Evolutionary conservation across 805 yeast genomes (phyloP), one percentile per base, ranked within the genome.

Genomic region (Starmerella asiatica): DNA sequence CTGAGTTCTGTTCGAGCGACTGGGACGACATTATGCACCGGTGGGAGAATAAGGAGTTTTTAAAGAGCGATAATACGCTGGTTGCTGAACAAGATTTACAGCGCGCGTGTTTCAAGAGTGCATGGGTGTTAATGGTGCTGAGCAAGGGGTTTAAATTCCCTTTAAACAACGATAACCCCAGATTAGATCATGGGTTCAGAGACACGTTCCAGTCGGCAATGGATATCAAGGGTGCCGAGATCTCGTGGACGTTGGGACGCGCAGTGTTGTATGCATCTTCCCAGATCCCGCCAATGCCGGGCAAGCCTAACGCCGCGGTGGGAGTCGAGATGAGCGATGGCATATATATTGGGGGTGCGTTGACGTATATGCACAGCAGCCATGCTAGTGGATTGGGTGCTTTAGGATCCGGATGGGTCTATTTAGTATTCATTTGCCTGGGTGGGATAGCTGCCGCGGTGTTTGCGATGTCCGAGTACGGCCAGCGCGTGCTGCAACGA

Each of bases 131-230:
- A 29, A 85, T 80, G 53, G 71, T 91, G 24, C 61, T 91, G 21
- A 95, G 84, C 56, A 94, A 86, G 49, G 98, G 98, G 0, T 88
- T 88, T 56, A 82, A 76, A 19, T 66, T 91, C 28, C 97, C 98
- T 2, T 36, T 55, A 14, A 34, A 38, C 17, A 55, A 57, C 3
- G 48, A 55, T 8, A 56, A 63, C 31, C 50, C 58, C 8, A 50
- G 53, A 1, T 44, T 57, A 1, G 63, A 54, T 12, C 53, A 51
- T 30, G 46, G 52, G 27, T 56, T 53, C 40, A 38, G 53, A 66
- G 56, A 78, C 28, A 78, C 86, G 0, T 85, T 91, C 59, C 84
- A 79, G 58, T 79, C 93, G 44, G 85, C 91, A 0, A 76, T 78
- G 40, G 68, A 76, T 15, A 73, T 91, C 24, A 70, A 82, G 43